Conservation (phyloP, 2,329 filamentous ascomycete genomes). For the Diplodia scrobiculata region DNA sequence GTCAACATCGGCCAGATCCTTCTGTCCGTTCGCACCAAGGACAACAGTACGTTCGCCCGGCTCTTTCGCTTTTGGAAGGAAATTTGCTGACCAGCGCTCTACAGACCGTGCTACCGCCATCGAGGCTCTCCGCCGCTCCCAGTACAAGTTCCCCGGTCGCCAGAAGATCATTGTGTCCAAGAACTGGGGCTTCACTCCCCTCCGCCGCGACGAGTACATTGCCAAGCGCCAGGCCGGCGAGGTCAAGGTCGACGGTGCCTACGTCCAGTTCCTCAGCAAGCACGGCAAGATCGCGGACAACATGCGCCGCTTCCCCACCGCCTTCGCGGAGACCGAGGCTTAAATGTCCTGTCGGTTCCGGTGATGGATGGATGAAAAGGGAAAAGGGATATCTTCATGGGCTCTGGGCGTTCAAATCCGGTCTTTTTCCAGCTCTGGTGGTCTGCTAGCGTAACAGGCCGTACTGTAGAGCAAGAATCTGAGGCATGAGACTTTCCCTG, state of each 20-base stretch:
- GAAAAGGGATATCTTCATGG: conserved; percentile 28
- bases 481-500: conserved; percentile 29
- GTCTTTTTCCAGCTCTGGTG: conserved; percentile 17
- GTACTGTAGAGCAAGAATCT: conserved; percentile 28
- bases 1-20: conserved; percentile 99
- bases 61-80: background rate
- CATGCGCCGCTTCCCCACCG: conserved; percentile 92
- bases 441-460: conserved; percentile 27
- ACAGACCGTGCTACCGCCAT: conserved; percentile 80
- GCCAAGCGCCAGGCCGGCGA: conserved; percentile 90
- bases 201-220: conserved; percentile 96
- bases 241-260: conserved; percentile 96
- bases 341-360: conserved; percentile 32
- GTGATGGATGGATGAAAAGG: conserved; percentile 17
- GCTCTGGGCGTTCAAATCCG: conserved; percentile 26
- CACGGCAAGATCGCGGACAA: conserved; percentile 83
- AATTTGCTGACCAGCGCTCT: background rate
- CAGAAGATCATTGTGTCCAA: conserved; percentile 99
- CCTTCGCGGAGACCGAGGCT: conserved; percentile 61
- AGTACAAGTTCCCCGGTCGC: conserved; percentile 99
- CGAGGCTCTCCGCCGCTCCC: conserved; percentile 96
- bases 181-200: conserved; percentile 99
- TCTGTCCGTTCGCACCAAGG: conserved; percentile 94
- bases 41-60: conserved; percentile 54
- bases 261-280: conserved; percentile 98